Evolutionary conservation across 73 alveolate species (phyloP).

Genomic region (Tetrahymena borealis): DNA sequence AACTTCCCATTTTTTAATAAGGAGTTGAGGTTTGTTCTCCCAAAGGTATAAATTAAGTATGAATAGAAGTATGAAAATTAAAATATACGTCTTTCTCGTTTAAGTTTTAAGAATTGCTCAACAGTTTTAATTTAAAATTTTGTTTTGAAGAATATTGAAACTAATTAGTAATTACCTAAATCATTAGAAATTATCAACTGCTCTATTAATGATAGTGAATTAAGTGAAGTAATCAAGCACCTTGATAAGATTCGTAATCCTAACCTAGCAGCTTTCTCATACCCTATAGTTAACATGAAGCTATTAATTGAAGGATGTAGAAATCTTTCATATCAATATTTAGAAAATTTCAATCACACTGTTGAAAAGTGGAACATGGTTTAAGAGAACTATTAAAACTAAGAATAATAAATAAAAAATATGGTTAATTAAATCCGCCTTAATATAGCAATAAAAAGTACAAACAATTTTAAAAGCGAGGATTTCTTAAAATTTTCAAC

Average conservation of each 20-base stretch:
- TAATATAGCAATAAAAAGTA: background rate
- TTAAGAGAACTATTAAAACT: background rate
- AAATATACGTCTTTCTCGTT: background rate
- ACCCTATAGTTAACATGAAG: background rate
- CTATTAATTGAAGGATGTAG: background rate
- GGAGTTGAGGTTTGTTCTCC: background rate
- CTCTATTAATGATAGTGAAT: background rate
- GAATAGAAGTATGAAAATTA: background rate
- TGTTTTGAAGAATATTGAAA: background rate
- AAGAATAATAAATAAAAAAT: background rate
- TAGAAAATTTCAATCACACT: background rate
- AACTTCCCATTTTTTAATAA: background rate
- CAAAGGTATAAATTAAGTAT: background rate
- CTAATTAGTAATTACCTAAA: background rate
- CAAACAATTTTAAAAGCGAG: background rate
- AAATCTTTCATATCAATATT: background rate
- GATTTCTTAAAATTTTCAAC: background rate
- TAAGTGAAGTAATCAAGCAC: background rate
- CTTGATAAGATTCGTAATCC: background rate
- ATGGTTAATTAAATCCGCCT: background rate
- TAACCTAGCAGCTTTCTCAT: background rate
- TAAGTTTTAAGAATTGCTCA: background rate
- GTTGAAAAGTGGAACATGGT: background rate
- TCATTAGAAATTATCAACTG: background rate
- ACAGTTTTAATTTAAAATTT: background rate